Evolutionary conservation across 2,329 filamentous ascomycete genomes (phyloP).

Genomic region (Epicoccum nigrum): DNA sequence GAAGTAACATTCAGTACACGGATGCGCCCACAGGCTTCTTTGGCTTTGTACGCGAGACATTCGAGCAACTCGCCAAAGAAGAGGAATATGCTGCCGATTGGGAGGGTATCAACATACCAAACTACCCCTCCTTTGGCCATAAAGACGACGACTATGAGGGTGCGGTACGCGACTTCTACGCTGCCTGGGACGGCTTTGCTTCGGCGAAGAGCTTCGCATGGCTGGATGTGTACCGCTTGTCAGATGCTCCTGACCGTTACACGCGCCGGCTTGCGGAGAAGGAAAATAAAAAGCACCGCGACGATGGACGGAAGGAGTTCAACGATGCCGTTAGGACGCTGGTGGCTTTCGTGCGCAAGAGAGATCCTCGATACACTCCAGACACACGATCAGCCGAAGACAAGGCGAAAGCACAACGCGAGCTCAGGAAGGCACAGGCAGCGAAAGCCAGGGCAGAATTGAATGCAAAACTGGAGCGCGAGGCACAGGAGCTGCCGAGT

Average conservation of each 20-base stretch:
- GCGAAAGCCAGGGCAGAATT: conserved; percentile 82
- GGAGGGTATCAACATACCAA: conserved; percentile 63
- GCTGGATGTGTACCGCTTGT: conserved; percentile 83
- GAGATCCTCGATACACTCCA: conserved; percentile 82
- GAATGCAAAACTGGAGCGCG: conserved; percentile 72
- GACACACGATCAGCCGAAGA: conserved; percentile 81
- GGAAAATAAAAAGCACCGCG: conserved; percentile 84
- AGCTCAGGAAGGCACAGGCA: conserved; percentile 82
- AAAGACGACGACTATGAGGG: conserved; percentile 77
- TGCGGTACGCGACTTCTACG: conserved; percentile 81
- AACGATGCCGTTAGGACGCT: conserved; percentile 90
- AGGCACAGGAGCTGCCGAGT: conserved; percentile 69
- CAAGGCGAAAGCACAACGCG: conserved; percentile 76
- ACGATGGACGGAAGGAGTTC: conserved; percentile 84
- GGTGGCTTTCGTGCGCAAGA: conserved; percentile 86
- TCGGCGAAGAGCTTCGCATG: conserved; percentile 88
- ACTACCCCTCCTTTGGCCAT: conserved; percentile 84
- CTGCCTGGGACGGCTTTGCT: conserved; percentile 77
- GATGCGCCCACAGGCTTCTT: conserved; percentile 86
- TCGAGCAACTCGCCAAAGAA: conserved; percentile 79
- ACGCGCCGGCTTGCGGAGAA: conserved; percentile 89
- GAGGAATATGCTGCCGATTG: conserved; percentile 77
- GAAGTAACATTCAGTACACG: conserved; percentile 76
- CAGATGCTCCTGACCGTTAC: conserved; percentile 85
- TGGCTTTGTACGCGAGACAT: conserved; percentile 75